phyloP scores from a whole-genome alignment of 2,329 filamentous ascomycete genomes.

The Curvularia spicifera region DNA sequence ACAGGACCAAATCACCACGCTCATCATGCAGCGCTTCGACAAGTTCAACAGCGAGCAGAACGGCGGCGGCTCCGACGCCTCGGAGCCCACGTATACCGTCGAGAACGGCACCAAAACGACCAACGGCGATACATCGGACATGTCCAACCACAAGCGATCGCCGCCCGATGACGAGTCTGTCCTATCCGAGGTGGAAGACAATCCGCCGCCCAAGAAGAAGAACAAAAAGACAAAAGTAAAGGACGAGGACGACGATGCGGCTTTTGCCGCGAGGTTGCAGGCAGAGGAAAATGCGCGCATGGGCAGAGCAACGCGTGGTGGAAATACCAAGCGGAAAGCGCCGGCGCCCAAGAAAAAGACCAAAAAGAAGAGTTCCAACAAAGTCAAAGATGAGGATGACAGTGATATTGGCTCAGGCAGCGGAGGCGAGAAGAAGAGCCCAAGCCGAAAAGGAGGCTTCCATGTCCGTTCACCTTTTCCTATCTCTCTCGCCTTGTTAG shows the following conservation, averaged over 20 bases:
- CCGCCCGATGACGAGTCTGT: constrained; percentile 49
- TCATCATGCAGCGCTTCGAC: constrained; percentile 60
- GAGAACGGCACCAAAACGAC: constrained; percentile 40
- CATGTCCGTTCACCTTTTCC: constrained; percentile 62
- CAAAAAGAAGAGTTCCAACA: constrained; percentile 76
- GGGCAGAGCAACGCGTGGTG: constrained; percentile 75
- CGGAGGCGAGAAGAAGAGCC: constrained; percentile 67
- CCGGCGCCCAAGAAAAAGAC: constrained; percentile 66
- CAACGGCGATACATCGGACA: constrained; percentile 34
- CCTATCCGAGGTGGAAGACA: constrained; percentile 51
- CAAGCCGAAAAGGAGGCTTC: constrained; percentile 84
- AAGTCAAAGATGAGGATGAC: constrained; percentile 78
- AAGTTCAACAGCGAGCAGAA: constrained; percentile 51
- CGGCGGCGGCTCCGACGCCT: constrained; percentile 36
- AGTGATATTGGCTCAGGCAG: constrained; percentile 73
- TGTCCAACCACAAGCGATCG: constrained; percentile 52
- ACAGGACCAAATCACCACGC: constrained; percentile 53
- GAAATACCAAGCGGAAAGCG: constrained; percentile 63
- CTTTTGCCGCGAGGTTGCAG: constrained; percentile 85
- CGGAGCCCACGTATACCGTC: constrained; percentile 50
- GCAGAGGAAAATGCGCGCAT: constrained; percentile 83
- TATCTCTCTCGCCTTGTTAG: neutral
- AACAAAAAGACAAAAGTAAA: constrained; percentile 72
- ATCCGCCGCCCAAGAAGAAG: constrained; percentile 55
- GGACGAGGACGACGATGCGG: constrained; percentile 81